Conservation (phyloP, 768 basidiomycete genomes). For the Termitomyces sp. region DNA sequence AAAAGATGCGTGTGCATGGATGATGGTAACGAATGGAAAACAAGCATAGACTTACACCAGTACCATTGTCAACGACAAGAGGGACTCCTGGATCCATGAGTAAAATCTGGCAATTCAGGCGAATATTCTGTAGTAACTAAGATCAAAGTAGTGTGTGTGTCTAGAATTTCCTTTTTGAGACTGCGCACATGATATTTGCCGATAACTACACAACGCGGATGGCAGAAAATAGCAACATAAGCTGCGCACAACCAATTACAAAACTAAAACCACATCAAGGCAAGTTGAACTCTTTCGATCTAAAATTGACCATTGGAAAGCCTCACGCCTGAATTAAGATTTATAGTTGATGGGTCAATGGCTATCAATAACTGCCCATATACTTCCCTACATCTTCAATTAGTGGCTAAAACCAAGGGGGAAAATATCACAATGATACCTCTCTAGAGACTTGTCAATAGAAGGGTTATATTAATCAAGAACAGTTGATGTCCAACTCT, state of each 20-base stretch:
- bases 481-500: constrained; percentile 15
- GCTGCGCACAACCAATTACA: neutral
- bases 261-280: neutral
- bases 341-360: neutral
- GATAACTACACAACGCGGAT: neutral
- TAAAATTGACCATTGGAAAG: neutral
- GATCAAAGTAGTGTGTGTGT: neutral
- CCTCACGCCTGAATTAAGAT: neutral
- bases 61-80: constrained; percentile 86
- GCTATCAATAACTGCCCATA: neutral
- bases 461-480: constrained; percentile 9
- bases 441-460: constrained; percentile 13
- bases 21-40: neutral
- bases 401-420: constrained; percentile 7
- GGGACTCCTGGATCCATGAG: constrained; percentile 48
- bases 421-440: constrained; percentile 22
- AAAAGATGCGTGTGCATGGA: constrained; percentile 3
- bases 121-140: neutral
- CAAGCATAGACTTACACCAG: constrained; percentile 56
- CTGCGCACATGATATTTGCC: neutral
- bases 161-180: neutral
- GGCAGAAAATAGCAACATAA: neutral
- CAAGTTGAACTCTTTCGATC: neutral
- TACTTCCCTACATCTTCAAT: constrained; percentile 13
- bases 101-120: neutral